phyloP scores from a whole-genome alignment of 1,284 basidiomycete species.

The Mycena citricolor region DNA sequence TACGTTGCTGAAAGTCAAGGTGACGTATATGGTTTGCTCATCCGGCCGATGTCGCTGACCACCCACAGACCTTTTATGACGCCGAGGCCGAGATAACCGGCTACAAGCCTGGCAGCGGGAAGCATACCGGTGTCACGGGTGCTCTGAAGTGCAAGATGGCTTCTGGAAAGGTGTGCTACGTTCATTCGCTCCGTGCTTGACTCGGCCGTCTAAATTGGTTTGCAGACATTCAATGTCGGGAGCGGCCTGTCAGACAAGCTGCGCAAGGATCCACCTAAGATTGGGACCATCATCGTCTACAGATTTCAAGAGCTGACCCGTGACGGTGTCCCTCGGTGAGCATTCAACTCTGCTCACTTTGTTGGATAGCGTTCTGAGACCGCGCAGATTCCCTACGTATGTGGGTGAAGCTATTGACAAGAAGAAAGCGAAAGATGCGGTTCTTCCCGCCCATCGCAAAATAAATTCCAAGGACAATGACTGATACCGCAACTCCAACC shows the following conservation, averaged over 20 bases:
- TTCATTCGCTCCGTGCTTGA: background rate
- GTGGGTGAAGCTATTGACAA: constrained; percentile 58
- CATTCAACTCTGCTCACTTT: background rate
- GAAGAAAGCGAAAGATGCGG: constrained; percentile 53
- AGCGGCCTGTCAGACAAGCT: constrained; percentile 55
- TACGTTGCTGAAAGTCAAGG: constrained; percentile 63
- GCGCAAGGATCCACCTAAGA: constrained; percentile 51
- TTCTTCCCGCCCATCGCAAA: constrained; percentile 45
- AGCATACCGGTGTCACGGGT: constrained; percentile 51
- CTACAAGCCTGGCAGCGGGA: constrained; percentile 56
- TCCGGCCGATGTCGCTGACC: background rate
- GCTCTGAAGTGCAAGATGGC: constrained; percentile 64
- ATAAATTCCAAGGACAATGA: constrained; percentile 12
- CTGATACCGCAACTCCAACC: too few relatives aligned
- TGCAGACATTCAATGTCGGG: constrained; percentile 55
- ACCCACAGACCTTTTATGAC: constrained; percentile 55
- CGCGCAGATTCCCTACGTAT: constrained; percentile 63
- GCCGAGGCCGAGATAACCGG: constrained; percentile 65
- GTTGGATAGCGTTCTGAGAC: constrained; percentile 13
- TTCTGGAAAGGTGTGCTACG: constrained; percentile 49
- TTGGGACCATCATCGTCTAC: constrained; percentile 63
- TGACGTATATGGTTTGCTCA: constrained; percentile 21
- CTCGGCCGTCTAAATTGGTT: background rate
- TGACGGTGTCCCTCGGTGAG: constrained; percentile 53
- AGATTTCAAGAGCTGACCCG: constrained; percentile 66